Base-by-base conservation (phyloP, 257 asterid species). In the Henckelia pumila region DNA sequence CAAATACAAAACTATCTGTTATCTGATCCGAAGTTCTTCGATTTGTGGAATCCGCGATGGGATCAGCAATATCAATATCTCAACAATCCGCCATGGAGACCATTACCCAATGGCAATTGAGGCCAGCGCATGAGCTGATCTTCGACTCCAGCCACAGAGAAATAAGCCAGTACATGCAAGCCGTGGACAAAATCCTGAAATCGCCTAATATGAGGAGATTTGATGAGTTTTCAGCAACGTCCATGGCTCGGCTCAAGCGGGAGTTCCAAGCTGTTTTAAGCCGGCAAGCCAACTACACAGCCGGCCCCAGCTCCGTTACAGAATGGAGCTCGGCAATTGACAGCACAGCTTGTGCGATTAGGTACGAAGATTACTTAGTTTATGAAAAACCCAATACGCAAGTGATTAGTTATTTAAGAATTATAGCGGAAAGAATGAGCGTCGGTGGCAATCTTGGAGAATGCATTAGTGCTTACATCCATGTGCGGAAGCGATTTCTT, bases 111-210 rank as follows among this genome's bases (percentile, higher is more conserved):
- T 82, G 87, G 87, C 65, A 73, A 5, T 50, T 71, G 19, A 71
- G 64, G 74, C 83, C 82, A 26, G 7, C 73, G 13, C 73, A 74
- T 24, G 74, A 69, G 71, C 85, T 83, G 17, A 63, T 83, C 52
- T 83, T 75, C 80, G 88, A 83, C 76, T 56, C 77, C 26, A 68
- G 76, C 72, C 80, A 70, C 63, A 65, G 53, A 4, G 84, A 73
- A 2, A 57, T 71, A 17, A 14, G 65, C 49, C 75, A 70, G 7
- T 83, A 80, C 75, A 26, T 83, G 57, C 80, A 80, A 33, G 83
- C 88, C 56, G 69, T 83, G 53, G 80, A 66, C 70, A 64, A 44
- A 22, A 72, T 83, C 75, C 79, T 24, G 35, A 72, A 77, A 8
- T 37, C 61, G 0, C 57, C 78, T 16, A 7, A 17, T 2, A 59